phyloP scores from a whole-genome alignment of 169 alveolate species.

The Plasmodium yoelii region DNA sequence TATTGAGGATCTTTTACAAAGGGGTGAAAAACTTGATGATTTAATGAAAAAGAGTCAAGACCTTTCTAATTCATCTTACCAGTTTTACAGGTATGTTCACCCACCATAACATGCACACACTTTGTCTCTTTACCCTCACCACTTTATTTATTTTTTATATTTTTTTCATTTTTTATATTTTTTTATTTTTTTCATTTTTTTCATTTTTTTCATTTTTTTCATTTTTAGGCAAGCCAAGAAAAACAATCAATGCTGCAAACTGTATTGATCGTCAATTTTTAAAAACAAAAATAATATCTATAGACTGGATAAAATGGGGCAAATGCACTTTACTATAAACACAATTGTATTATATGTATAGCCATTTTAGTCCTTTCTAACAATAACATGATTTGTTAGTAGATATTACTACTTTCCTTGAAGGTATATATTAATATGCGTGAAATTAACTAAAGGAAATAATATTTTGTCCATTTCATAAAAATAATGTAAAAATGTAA shows the following conservation, averaged over 20 bases:
- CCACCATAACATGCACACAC: neutral
- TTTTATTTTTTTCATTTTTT: too few relatives aligned
- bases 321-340: too few relatives aligned
- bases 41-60: constrained; percentile 94
- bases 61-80: constrained; percentile 86
- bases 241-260: constrained; percentile 92
- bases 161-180: neutral
- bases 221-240: constrained; percentile 91
- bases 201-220: constrained; percentile 78
- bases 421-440: too few relatives aligned
- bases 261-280: constrained; percentile 75
- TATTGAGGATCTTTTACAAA: constrained; percentile 90
- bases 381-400: too few relatives aligned
- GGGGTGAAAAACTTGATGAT: constrained; percentile 95
- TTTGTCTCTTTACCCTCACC: neutral
- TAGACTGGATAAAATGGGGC: too few relatives aligned
- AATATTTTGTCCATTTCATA: too few relatives aligned
- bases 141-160: too few relatives aligned
- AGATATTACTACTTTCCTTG: too few relatives aligned
- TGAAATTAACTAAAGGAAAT: too few relatives aligned
- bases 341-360: too few relatives aligned
- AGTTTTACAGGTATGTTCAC: constrained; percentile 32
- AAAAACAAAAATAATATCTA: neutral
- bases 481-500: too few relatives aligned
- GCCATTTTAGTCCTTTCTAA: too few relatives aligned